Base-by-base conservation (phyloP, 192 early-diverging fungal species). In the Irineochytrium annulatum region DNA sequence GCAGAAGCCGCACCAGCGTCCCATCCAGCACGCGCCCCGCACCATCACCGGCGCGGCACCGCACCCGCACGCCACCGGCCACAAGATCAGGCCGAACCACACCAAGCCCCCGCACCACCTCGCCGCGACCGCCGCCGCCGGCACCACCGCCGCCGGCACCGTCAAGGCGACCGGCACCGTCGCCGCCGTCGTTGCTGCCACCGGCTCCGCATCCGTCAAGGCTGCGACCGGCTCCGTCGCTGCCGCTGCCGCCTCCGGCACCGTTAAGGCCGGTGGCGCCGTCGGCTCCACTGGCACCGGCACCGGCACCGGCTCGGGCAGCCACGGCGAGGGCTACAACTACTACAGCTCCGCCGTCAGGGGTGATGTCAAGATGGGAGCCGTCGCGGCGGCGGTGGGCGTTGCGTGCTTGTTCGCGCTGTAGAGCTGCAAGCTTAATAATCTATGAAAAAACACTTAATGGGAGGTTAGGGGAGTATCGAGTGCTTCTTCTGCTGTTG, bases 251-350 rank as follows among this genome's bases (percentile, higher is more conserved):
- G 14, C 49, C 2, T 51, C 28, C 49, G 28, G 17, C 17, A 13
- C 45, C 14, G 20, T 60, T 60, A 46, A 49, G 1, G 44, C 51
- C 4, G 59, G 59, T n/a, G 59, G 44, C 14, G 59, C 44, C 11
- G 59, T 43, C 3, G 59, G 59, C 14, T 46, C 59, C 22, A 19
- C 51, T 29, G 59, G 51, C 11, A 6, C 43, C 8, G 24, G 59
- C 3, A n/a, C n/a, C n/a, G 44, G 45, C 17, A 28, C 27, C n/a
- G 59, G 59, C 11, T 60, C 29, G 32, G 28, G 30, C 4, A 13
- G 45, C 24, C 59, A 28, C 28, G 27, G 1, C 8, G 5, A 24
- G 44, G 27, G 27, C n/a, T 31, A 5, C 37, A 5, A 32, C 19
- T 19, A 16, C 5, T 13, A 8, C 43, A 49, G 13, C 6, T 60